Evolutionary conservation across 1,284 basidiomycete species (phyloP).

Genomic region (Xerocomus nothofagi): DNA sequence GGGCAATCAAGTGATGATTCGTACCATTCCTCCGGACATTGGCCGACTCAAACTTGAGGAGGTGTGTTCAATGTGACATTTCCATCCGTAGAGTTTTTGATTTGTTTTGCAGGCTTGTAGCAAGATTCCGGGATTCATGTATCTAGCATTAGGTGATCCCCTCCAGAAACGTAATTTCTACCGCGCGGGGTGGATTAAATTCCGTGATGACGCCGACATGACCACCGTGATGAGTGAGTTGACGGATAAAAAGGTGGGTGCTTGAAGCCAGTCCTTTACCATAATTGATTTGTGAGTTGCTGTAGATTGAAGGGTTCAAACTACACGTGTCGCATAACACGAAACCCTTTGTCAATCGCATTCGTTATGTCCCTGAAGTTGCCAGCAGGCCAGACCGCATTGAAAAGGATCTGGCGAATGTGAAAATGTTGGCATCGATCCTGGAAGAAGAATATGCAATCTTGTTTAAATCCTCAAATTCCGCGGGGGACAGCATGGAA

Average conservation of each 20-base stretch:
- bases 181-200: conserved; percentile 89
- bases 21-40: conserved; percentile 90
- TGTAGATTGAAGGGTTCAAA: conserved; percentile 89
- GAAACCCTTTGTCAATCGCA: conserved; percentile 73
- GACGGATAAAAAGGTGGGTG: conserved; percentile 77
- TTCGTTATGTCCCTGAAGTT: conserved; percentile 79
- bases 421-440: conserved; percentile 64
- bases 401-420: conserved; percentile 74
- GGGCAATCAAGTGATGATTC: conserved; percentile 89
- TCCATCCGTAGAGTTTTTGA: conserved; percentile 6
- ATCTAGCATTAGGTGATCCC: conserved; percentile 88
- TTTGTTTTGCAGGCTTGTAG: conserved; percentile 52
- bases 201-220: conserved; percentile 83
- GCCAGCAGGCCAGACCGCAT: conserved; percentile 78
- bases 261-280: not conserved
- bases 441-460: conserved; percentile 69
- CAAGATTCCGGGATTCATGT: conserved; percentile 68
- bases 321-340: conserved; percentile 84
- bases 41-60: conserved; percentile 85
- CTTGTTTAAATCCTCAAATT: conserved; percentile 43
- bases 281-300: conserved; percentile 10
- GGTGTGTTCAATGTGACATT: conserved; percentile 45
- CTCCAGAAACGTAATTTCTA: conserved; percentile 88
- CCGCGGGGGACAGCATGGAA: conserved; percentile 29
- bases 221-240: conserved; percentile 66